phyloP scores from a whole-genome alignment of 2,329 filamentous ascomycete species.

The Balansia obtecta region DNA sequence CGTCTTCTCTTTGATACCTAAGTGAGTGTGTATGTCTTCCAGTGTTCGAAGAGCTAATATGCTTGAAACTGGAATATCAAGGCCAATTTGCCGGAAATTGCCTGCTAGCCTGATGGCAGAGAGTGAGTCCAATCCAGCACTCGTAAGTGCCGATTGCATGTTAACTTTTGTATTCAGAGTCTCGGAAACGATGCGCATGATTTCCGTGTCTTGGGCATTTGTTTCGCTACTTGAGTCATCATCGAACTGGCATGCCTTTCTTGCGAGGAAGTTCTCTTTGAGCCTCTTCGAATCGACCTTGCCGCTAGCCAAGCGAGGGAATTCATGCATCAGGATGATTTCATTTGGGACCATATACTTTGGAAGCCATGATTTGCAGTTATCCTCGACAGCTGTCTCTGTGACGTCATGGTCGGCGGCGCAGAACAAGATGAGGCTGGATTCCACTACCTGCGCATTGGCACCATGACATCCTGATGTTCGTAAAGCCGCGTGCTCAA shows the following conservation, averaged over 20 bases:
- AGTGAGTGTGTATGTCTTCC: constrained; percentile 13
- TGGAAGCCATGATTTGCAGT: constrained; percentile 65
- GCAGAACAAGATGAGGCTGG: constrained; percentile 64
- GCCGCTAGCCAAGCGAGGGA: constrained; percentile 70
- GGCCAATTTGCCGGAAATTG: constrained; percentile 42
- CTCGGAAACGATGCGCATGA: constrained; percentile 28
- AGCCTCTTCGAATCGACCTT: constrained; percentile 66
- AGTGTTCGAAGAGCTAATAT: constrained; percentile 45
- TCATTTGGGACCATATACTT: constrained; percentile 74
- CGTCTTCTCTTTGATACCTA: neutral
- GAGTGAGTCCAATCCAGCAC: constrained; percentile 53
- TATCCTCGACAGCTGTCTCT: constrained; percentile 35
- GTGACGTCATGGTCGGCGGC: constrained; percentile 31
- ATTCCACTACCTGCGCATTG: constrained; percentile 53
- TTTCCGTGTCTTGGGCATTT: constrained; percentile 7
- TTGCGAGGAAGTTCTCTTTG: constrained; percentile 32
- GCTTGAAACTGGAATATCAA: constrained; percentile 43
- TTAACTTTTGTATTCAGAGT: constrained; percentile 27
- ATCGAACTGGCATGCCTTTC: constrained; percentile 7
- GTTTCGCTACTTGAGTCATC: neutral
- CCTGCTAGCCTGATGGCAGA: constrained; percentile 43
- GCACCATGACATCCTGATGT: constrained; percentile 50
- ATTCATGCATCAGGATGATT: constrained; percentile 46
- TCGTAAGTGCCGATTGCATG: constrained; percentile 31
- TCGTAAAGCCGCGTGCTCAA: constrained; percentile 57